Base-by-base conservation (phyloP, 2,329 filamentous ascomycete species). In the Ophiostoma sp. region DNA sequence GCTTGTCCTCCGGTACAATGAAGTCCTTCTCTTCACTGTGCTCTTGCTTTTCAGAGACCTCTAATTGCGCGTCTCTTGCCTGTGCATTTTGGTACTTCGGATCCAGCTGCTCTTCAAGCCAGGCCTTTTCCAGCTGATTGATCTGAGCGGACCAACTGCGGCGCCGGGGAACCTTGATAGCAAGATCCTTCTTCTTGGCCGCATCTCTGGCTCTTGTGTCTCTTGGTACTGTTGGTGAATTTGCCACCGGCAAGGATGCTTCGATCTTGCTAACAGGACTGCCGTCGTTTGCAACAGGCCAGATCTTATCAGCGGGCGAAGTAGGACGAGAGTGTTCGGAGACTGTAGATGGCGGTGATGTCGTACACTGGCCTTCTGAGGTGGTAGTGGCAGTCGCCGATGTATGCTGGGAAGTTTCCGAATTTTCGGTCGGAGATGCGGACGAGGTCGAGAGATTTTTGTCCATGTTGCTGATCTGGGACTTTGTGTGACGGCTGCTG, bases 111-210 rank as follows among this genome's bases (percentile, higher is more conserved):
- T 76, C 76, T 20, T 73, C 74, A 52, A 79, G 68, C 57, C 79
- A 76, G 4, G 76, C 74, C 72, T 77, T 76, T 64, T 80, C 78
- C 7, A 80, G 70, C 69, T 79, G 77, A 44, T 85, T 82, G 15
- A 85, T 78, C 70, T 81, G 81, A 78, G 83, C 82, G 4, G 81
- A 81, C 69, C 86, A 78, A 73, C 85, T 87, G 65, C 79, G 79
- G 48, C 82, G 79, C 27, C 81, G 79, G 1, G 83, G 79, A 0
- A 80, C 79, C 72, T 80, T 79, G 27, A 84, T 80, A 0, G 82
- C 82, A 17, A 84, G 74, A 1, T 74, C 72, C 23, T 70, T 71
- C 20, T 72, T 54, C 54, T 69, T 71, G 13, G 72, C 72, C 2
- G 62, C 54, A 17, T 73, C 70, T 2, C 57, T 27, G 3, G 73